These are phyloP conservation scores for Actinidia polygama DNA, from an alignment of 179 eudicot genomes.

Conservation along the genomic window DNA sequence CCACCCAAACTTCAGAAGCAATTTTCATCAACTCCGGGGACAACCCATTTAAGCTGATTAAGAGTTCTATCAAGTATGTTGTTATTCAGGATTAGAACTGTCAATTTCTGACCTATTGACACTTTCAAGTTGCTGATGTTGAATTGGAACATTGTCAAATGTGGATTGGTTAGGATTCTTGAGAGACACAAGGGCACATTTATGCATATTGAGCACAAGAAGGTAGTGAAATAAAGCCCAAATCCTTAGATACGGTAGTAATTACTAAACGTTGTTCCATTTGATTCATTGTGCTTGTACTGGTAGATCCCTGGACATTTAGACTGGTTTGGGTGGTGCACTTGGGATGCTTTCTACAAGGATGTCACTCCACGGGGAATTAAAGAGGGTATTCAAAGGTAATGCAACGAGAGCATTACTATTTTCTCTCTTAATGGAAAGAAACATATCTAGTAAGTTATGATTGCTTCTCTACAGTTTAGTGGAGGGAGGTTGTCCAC, in stretches of 20 bases:
- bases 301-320: slow-evolving; percentile 67
- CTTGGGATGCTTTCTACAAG: slow-evolving; percentile 87
- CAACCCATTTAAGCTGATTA: slow-evolving; percentile 54
- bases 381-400: slow-evolving; percentile 75
- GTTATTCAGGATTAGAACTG: background rate
- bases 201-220: slow-evolving; percentile 57
- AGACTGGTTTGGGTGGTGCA: slow-evolving; percentile 94
- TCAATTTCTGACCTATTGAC: background rate
- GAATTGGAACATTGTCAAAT: slow-evolving; percentile 2
- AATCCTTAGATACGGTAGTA: background rate
- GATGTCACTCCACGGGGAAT: slow-evolving; percentile 70
- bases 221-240: slow-evolving; percentile 39
- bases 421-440: slow-evolving; percentile 5
- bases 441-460: background rate
- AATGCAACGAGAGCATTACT: background rate
- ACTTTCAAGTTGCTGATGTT: slow-evolving; percentile 13
- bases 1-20: slow-evolving; percentile 43
- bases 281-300: slow-evolving; percentile 7
- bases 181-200: slow-evolving; percentile 69
- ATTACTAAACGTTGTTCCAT: background rate
- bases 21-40: slow-evolving; percentile 54
- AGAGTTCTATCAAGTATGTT: slow-evolving; percentile 33
- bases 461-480: slow-evolving; percentile 42
- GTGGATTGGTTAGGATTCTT: slow-evolving; percentile 44
- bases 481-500: slow-evolving; percentile 62